Base-by-base conservation (phyloP, 306 rosid species). In the Castanospermum australe region DNA sequence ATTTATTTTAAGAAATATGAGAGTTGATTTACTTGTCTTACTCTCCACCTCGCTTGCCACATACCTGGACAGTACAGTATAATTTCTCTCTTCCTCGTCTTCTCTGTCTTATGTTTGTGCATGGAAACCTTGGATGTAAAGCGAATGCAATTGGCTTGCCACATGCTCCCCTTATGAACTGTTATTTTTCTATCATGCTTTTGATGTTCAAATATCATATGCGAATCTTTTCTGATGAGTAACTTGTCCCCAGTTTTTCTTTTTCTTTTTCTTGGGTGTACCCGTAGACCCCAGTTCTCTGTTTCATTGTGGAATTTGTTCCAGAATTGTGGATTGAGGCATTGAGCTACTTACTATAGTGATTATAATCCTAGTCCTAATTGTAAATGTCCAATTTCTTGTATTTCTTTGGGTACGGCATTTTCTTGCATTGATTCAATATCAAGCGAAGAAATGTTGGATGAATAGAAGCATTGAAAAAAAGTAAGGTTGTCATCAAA, bases 31-130 rank as follows among this genome's bases (percentile, higher is more conserved):
- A n/a, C n/a, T n/a, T 83, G 78, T 88, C 57, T 88, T 87, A 78
- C 97, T 93, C 79, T 88, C 98, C 39, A 93, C 97, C 71, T 93
- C 97, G 39, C 95, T 93, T 73, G 98, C 98, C 42, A 93, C 93
- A 75, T 93, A 91, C 78, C 95, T 93, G 64, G 97, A 93, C 89
- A n/a, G n/a, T n/a, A n/a, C n/a, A 91, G 97, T 93, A 93, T 55
- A 84, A 24, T 65, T 42, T 79, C 60, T 72, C 71, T 80, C 87
- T 79, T 25, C 10, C 65, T 64, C 25, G n/a, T 33, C 22, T 74
- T 63, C 41, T 73, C n/a, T 62, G 67, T 12, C 24, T 14, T 28
- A 5, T 44, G 47, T 75, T n/a, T n/a, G n/a, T n/a, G n/a, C n/a
- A n/a, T n/a, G n/a, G n/a, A n/a, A n/a, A 28, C 32, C 2, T 28